These are phyloP conservation scores for Periglandula ipomoeae DNA, from an alignment of 2,329 filamentous ascomycete genomes.

Conservation along the genomic window DNA sequence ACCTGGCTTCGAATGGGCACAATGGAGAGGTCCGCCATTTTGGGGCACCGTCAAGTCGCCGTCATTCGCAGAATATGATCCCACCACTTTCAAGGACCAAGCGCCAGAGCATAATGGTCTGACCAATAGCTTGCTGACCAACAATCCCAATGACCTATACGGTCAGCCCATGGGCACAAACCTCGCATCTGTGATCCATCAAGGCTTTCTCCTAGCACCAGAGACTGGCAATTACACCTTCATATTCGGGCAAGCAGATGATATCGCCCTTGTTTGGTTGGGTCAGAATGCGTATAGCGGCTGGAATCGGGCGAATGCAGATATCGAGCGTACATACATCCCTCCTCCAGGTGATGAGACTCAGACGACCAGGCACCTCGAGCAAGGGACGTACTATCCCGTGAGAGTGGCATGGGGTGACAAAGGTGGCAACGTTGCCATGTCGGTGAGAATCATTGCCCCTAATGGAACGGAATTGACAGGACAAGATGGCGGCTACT, in stretches of 20 bases:
- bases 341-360: conserved; percentile 10
- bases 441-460: conserved; percentile 10
- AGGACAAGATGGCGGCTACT: conserved; percentile 9
- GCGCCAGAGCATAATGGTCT: conserved; percentile 6
- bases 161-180: conserved; percentile 6
- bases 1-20: conserved; percentile 10
- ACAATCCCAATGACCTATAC: conserved; percentile 2
- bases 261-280: conserved; percentile 9
- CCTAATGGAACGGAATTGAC: conserved; percentile 10
- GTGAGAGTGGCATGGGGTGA: conserved; percentile 9
- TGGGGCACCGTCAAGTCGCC: conserved; percentile 10
- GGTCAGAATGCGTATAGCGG: conserved; percentile 8
- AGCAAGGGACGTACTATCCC: conserved; percentile 9
- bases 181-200: conserved; percentile 8
- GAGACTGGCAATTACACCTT: conserved; percentile 10
- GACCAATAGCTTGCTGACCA: conserved; percentile 9
- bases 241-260: conserved; percentile 10
- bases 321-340: conserved; percentile 10
- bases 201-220: conserved; percentile 9
- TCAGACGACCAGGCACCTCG: conserved; percentile 7
- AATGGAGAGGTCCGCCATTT: conserved; percentile 7
- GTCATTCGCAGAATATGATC: conserved; percentile 9
- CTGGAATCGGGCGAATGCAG: conserved; percentile 10
- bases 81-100: conserved; percentile 4
- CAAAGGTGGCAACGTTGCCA: conserved; percentile 9